Evolutionary conservation across 768 basidiomycete genomes (phyloP), one percentile per base, ranked within the genome.

Genomic region (Podaxis sp.): DNA sequence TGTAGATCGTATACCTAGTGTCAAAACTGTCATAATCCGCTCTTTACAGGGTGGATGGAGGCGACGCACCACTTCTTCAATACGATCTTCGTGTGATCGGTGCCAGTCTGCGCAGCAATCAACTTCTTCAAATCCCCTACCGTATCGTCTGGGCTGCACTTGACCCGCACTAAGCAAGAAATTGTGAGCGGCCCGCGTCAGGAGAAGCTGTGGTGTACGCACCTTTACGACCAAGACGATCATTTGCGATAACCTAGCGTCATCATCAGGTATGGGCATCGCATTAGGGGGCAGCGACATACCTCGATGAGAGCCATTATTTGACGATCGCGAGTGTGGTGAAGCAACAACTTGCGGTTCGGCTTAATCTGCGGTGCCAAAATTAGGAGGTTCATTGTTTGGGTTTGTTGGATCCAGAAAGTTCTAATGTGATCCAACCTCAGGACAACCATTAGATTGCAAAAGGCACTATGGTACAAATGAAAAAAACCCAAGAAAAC

Each of bases 121-220:
- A 99, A 88, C 75, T 90, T 91, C 84, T 99, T 99, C 66, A 99
- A 82, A 73, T 98, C 96, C 46, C 96, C 96, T 38, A 99, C 93
- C 1, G 97, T 99, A 73, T 99, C 97, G 13, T 96, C 89, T 4
- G 93, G 86, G 74, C 88, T 90, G 79, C 96, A 97, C 76, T 98
- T 97, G 71, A 98, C 94, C 66, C 93, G 90, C 64, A 97, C 96
- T 97, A 65, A n/a, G 26, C 30, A 62, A 38, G 13, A 15, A 51
- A 61, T 20, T n/a, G 17, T 7, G n/a, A 8, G 20, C 44, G 41
- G 53, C n/a, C 52, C 52, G 49, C 12, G 49, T 13, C 22, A 56
- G 15, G 26, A 52, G 6, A 58, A 11, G 17, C 61, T 30, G 41
- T 26, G 46, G 38, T 46, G 48, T 44, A 54, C 69, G 40, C 38